These are phyloP conservation scores for Penicillium nordicum DNA, from an alignment of 2,329 filamentous ascomycete genomes.

Conservation along the genomic window DNA sequence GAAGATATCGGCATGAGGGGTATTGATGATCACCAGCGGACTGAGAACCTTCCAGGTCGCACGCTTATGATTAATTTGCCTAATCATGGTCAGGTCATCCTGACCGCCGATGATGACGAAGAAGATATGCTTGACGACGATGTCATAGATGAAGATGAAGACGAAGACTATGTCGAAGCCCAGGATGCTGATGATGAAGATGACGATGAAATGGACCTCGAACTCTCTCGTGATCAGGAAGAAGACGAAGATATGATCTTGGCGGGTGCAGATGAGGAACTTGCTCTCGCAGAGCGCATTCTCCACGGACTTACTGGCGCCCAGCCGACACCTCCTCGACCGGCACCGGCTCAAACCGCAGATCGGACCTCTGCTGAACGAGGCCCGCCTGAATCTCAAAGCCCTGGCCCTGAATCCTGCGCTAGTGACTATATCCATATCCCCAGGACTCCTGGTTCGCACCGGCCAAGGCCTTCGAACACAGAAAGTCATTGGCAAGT, in stretches of 20 bases:
- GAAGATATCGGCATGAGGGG: slow-evolving; percentile 72
- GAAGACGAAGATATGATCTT: slow-evolving; percentile 54
- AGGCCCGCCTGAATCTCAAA: slow-evolving; percentile 13
- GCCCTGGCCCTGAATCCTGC: slow-evolving; percentile 17
- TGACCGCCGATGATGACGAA: slow-evolving; percentile 50
- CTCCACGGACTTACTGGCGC: slow-evolving; percentile 69
- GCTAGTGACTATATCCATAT: slow-evolving; percentile 55
- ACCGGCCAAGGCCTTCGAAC: slow-evolving; percentile 43
- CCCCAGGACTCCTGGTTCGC: slow-evolving; percentile 68
- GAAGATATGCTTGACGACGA: slow-evolving; percentile 35
- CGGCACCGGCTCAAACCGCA: slow-evolving; percentile 25
- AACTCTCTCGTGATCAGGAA: slow-evolving; percentile 40
- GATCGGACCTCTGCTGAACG: slow-evolving; percentile 19
- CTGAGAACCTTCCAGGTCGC: slow-evolving; percentile 48
- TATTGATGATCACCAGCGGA: slow-evolving; percentile 73
- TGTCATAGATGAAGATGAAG: slow-evolving; percentile 34
- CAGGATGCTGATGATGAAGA: slow-evolving; percentile 49
- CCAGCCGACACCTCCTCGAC: slow-evolving; percentile 61
- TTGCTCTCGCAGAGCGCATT: slow-evolving; percentile 74
- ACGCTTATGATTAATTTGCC: slow-evolving; percentile 42
- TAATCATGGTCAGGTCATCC: slow-evolving; percentile 40
- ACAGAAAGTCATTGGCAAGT: slow-evolving; percentile 79
- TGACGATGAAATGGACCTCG: slow-evolving; percentile 39
- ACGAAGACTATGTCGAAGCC: slow-evolving; percentile 48
- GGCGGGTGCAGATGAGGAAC: slow-evolving; percentile 59